Evolutionary conservation across 352 stramenopile genomes (phyloP), one percentile per base, ranked within the genome.

Genomic region (Phytopythium delawarense): DNA sequence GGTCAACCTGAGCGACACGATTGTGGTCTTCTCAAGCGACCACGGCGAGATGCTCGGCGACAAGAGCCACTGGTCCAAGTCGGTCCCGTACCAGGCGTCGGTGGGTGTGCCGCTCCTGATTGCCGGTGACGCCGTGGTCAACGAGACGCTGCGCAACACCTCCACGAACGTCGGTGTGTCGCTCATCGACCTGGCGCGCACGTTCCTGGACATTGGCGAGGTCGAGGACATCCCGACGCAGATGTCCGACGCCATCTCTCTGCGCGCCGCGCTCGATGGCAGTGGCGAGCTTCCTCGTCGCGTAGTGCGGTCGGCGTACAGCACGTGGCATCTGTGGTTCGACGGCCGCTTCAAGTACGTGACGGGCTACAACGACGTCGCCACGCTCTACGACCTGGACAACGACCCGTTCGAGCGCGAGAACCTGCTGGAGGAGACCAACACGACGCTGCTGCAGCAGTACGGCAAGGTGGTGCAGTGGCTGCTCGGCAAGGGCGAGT

Each of bases 11-110:
- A 75, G 44, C 21, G 65, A 75, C 55, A 75, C 65, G n/a, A 21
- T 70, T 4, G 69, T 75, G 1, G 65, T 75, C 16, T 72, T 72
- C n/a, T 61, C 65, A 21, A 75, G 69, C 42, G 65, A 75, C 50
- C 69, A 75, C 32, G 69, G 69, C 8, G 69, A 75, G 50, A 75
- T 75, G 65, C 65, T 75, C 16, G 69, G 65, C 9, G 69, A 75
- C 15, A 61, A 63, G 28, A 65, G 58, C 11, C 55, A 65, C 4
- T 75, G 69, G 65, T 61, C 65, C 18, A 75, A 75, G 55, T 57
- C 66, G 16, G 65, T 72, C 5, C 69, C 69, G 30, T 72, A 65
- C 50, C 69, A 75, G 35, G 55, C 69, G 4, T 75, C 69, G 0
- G 65, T 75, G 23, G 67, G 66, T 25, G 69, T 75, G 0, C 69